Base-by-base conservation (phyloP, 1,284 basidiomycete species). In the Jaminaea rosea region DNA sequence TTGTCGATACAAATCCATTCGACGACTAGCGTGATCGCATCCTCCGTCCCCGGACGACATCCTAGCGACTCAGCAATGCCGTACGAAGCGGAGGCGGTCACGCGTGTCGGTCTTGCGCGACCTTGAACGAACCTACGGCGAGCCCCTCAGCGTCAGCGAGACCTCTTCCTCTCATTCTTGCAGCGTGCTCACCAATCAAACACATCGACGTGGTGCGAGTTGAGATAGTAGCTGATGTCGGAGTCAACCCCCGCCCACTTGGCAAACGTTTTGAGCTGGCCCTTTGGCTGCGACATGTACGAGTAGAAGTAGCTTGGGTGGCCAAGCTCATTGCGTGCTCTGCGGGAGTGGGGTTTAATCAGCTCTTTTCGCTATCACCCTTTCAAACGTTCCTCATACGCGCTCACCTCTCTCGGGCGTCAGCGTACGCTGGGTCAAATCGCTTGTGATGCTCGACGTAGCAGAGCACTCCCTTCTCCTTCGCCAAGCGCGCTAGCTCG, bases 221-320 rank as follows among this genome's bases (percentile, higher is more conserved):
- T 92, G 60, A 93, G 83, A 75, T 94, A 93, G 76, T 92, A 93
- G 59, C 68, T 67, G 58, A 62, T 57, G 42, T 59, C 56, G 44
- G 86, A 88, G 72, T 92, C 89, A 75, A 85, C 87, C 21, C 90
- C 90, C 7, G 89, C 90, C 90, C 90, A 93, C 17, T 86, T 86
- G 5, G 23, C 19, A 34, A 92, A 93, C 0, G 89, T 92, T 76
- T 89, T 87, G 26, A 94, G 80, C 77, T 94, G 90, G 69, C 82
- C 85, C 78, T 94, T 94, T 44, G 90, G 90, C 74, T 93, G 90
- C 66, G 86, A 88, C 90, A 94, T 94, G 76, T 78, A 62, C 28
- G 68, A 67, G 71, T 76, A 69, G 60, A 76, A 80, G 76, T 90
- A 94, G 77, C 90, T 91, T 77, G 92, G 89, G 73, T 92, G 87